phyloP scores from a whole-genome alignment of 805 yeast species.

The Lipomyces orientalis region DNA sequence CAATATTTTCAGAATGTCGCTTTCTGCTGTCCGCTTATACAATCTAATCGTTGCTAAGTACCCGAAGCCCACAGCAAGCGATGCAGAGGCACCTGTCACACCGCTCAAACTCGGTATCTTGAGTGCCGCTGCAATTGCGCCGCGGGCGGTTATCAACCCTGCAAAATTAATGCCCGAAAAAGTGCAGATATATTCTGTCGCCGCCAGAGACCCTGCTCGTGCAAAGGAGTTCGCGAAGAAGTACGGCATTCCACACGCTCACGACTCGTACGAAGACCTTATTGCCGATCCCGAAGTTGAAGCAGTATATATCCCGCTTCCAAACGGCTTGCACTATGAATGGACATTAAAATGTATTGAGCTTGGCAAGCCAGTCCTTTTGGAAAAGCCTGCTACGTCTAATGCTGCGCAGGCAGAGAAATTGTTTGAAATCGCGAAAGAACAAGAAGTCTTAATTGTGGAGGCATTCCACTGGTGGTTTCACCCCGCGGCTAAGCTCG shows the following conservation, averaged over 20 bases:
- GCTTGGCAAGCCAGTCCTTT: conserved; percentile 29
- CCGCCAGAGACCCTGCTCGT: conserved; percentile 24
- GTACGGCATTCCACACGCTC: conserved; percentile 17
- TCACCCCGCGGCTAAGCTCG: conserved; percentile 28
- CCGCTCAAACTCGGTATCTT: conserved; percentile 32
- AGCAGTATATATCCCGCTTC: conserved; percentile 34
- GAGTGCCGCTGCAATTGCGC: conserved; percentile 35
- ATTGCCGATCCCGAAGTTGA: conserved; percentile 28
- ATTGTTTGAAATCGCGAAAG: conserved; percentile 22
- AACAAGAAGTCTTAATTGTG: conserved; percentile 21
- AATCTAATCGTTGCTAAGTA: conserved; percentile 15
- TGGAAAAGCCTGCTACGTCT: conserved; percentile 31
- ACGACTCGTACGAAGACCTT: conserved; percentile 29
- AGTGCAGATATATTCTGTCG: conserved; percentile 22
- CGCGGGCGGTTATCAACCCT: conserved; percentile 27
- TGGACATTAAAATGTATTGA: conserved; percentile 34
- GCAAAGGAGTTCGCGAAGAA: conserved; percentile 29
- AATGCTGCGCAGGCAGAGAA: conserved; percentile 31
- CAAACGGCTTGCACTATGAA: conserved; percentile 35
- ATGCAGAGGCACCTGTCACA: neutral
- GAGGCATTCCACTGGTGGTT: conserved; percentile 36
- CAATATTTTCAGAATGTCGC: neutral
- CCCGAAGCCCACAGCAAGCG: conserved; percentile 8
- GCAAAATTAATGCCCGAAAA: conserved; percentile 30
- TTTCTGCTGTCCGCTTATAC: conserved; percentile 17